A percentile compares a stretch with the other conserved stretches of the same genome.
phyloP scores from a whole-genome alignment of 768 basidiomycete species.

The Phylloporus arenicola region DNA sequence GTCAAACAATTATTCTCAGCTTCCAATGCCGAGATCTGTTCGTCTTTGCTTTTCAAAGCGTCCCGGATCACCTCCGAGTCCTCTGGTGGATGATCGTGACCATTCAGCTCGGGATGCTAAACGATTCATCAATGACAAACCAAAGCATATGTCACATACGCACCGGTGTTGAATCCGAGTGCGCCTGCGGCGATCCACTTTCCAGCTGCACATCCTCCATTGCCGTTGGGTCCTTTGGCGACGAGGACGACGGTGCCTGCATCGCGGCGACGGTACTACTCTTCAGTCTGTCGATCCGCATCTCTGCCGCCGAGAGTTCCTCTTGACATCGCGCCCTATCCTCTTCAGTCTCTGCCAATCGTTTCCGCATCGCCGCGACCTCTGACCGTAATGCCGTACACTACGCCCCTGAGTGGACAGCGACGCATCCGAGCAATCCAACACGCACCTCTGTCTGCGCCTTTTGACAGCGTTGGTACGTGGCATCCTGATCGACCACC shows the following conservation, averaged over 20 bases:
- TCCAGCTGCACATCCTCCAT: slow-evolving; percentile 25
- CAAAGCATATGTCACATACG: slow-evolving; percentile 43
- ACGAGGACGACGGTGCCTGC: slow-evolving; percentile 35
- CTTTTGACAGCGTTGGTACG: slow-evolving; percentile 45
- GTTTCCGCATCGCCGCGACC: slow-evolving; percentile 43
- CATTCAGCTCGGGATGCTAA: slow-evolving; percentile 42
- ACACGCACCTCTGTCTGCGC: slow-evolving; percentile 56
- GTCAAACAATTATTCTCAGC: slow-evolving; percentile 41
- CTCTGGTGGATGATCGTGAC: slow-evolving; percentile 35
- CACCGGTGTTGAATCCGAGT: slow-evolving; percentile 65
- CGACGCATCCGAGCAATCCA: background rate
- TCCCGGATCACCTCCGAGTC: slow-evolving; percentile 38
- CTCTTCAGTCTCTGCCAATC: slow-evolving; percentile 45
- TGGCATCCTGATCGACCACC: slow-evolving; percentile 32
- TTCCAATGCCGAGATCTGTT: slow-evolving; percentile 46
- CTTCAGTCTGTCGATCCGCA: slow-evolving; percentile 53
- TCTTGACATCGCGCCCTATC: slow-evolving; percentile 46
- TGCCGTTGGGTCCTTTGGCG: slow-evolving; percentile 28
- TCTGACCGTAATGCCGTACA: slow-evolving; percentile 56
- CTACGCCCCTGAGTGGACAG: slow-evolving; percentile 31
- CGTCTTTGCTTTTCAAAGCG: slow-evolving; percentile 27
- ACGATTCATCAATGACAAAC: slow-evolving; percentile 31
- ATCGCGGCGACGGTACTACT: slow-evolving; percentile 50
- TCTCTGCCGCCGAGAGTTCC: slow-evolving; percentile 53
- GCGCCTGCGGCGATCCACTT: slow-evolving; percentile 44